Evolutionary conservation across 2,329 filamentous ascomycete species (phyloP).

Genomic region (Calonectria pauciramosa): DNA sequence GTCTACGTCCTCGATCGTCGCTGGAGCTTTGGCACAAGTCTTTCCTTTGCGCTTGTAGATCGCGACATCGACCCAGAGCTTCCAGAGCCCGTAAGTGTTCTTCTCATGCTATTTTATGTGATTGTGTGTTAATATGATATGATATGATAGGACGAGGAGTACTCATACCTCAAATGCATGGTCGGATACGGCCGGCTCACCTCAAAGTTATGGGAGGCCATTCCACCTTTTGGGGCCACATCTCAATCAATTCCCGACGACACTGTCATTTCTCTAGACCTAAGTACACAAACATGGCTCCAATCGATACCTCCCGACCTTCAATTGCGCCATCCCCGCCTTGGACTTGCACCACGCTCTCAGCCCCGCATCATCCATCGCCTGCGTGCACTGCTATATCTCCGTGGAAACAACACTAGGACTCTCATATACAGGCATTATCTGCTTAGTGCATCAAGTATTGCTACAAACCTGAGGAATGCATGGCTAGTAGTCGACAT

Average conservation of each 20-base stretch:
- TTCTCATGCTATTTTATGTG: no score
- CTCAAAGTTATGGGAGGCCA: conserved; percentile 61
- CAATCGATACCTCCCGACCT: conserved; percentile 59
- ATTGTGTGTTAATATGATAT: no score
- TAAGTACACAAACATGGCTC: conserved; percentile 60
- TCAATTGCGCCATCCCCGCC: conserved; percentile 52
- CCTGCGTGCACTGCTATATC: conserved; percentile 57
- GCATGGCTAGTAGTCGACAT: conserved; percentile 56
- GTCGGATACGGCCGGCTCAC: conserved; percentile 61
- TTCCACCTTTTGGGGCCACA: conserved; percentile 53
- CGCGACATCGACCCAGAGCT: conserved; percentile 63
- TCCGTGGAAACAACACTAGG: conserved; percentile 60
- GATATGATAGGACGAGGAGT: conserved; percentile 45
- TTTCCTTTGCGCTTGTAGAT: conserved; percentile 63
- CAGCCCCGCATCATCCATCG: conserved; percentile 56
- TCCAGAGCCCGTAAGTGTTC: conserved; percentile 54
- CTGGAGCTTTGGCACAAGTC: conserved; percentile 65
- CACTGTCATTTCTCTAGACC: conserved; percentile 55
- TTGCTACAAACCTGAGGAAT: conserved; percentile 50
- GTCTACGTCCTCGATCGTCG: conserved; percentile 65
- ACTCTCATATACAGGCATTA: conserved; percentile 60
- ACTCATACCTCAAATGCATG: conserved; percentile 61
- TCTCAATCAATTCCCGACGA: conserved; percentile 54
- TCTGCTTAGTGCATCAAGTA: conserved; percentile 54
- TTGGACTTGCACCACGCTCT: conserved; percentile 48